Evolutionary conservation across 139 green algal genomes (phyloP).

Genomic region (Yamagishiella unicocca): DNA sequence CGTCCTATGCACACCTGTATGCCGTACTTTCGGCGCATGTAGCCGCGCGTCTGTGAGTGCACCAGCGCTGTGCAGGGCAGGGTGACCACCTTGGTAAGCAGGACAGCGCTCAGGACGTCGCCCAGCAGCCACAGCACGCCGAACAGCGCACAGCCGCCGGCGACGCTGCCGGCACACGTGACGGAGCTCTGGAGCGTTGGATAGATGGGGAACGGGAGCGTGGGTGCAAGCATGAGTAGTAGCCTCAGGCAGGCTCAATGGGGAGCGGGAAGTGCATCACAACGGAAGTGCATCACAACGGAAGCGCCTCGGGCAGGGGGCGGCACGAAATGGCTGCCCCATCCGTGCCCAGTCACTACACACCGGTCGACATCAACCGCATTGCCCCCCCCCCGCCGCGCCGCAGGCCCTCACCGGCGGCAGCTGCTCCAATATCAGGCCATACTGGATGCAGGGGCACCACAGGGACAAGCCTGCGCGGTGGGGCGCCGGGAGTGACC

Average conservation of each 20-base stretch:
- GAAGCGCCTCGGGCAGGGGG: too few relatives aligned
- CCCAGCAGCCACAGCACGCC: conserved; percentile 27
- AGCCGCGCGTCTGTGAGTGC: not conserved
- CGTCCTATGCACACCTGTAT: conserved; percentile 21
- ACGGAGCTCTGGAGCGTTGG: conserved; percentile 8
- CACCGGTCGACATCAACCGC: too few relatives aligned
- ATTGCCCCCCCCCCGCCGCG: too few relatives aligned
- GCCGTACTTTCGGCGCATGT: conserved; percentile 31
- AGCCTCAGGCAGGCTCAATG: too few relatives aligned
- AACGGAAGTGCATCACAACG: too few relatives aligned
- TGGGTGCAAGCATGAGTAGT: too few relatives aligned
- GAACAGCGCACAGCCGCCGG: conserved; percentile 21
- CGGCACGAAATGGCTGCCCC: too few relatives aligned
- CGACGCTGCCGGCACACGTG: conserved; percentile 3
- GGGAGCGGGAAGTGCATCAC: too few relatives aligned
- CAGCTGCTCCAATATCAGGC: conserved; percentile 27
- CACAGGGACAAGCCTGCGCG: not conserved
- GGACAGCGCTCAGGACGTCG: conserved; percentile 8
- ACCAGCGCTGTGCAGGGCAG: conserved; percentile 30
- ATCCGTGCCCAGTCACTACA: too few relatives aligned
- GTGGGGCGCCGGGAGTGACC: too few relatives aligned
- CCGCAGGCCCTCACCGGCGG: conserved; percentile 14
- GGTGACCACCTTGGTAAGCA: not conserved
- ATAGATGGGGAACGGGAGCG: too few relatives aligned
- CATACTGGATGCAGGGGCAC: conserved; percentile 41